A percentile compares a stretch with the other conserved stretches of the same genome.
Conservation (phyloP, 2,329 filamentous ascomycete genomes). For the Gyromitra esculenta region DNA sequence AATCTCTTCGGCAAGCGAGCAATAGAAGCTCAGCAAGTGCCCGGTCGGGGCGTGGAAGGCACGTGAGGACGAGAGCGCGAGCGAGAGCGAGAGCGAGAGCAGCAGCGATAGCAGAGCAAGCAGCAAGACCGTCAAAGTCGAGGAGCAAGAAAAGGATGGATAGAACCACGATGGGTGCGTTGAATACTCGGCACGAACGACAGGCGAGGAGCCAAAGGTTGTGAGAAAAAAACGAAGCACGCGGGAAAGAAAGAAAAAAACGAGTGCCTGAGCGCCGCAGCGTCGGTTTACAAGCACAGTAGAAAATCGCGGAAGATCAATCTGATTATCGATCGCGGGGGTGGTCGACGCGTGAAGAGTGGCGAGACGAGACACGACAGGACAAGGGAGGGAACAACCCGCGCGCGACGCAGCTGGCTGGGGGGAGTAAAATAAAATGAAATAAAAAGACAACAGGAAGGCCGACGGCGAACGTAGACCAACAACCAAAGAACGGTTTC, state of each 20-base stretch:
- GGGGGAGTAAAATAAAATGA: conserved; percentile 31
- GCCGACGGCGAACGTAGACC: conserved; percentile 11
- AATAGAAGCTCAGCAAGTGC: conserved; percentile 16
- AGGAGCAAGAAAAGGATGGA: conserved; percentile 12
- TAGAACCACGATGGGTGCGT: conserved; percentile 16
- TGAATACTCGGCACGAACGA: conserved; percentile 29
- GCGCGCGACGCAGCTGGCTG: conserved; percentile 40
- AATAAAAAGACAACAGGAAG: conserved; percentile 42
- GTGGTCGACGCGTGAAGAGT: conserved; percentile 50
- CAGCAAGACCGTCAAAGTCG: conserved; percentile 1
- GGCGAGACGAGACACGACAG: conserved; percentile 51
- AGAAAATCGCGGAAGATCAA: conserved; percentile 47
- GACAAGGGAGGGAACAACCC: conserved; percentile 42
- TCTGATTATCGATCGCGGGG: conserved; percentile 51
- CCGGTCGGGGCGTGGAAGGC: conserved; percentile 13
- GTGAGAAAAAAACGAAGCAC: conserved; percentile 1
- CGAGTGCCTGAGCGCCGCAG: conserved; percentile 40
- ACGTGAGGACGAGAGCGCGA: conserved; percentile 40
- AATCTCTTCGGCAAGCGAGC: conserved; percentile 21
- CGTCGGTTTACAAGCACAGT: conserved; percentile 39
- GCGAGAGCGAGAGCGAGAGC: conserved; percentile 31
- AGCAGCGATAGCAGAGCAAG: conserved; percentile 5
- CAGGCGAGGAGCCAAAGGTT: not conserved
- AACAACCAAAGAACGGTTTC: conserved; percentile 9
- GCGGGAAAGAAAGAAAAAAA: conserved; percentile 25